phyloP scores from a whole-genome alignment of 1,284 basidiomycete species.

The Microbotryomycetes sp. region DNA sequence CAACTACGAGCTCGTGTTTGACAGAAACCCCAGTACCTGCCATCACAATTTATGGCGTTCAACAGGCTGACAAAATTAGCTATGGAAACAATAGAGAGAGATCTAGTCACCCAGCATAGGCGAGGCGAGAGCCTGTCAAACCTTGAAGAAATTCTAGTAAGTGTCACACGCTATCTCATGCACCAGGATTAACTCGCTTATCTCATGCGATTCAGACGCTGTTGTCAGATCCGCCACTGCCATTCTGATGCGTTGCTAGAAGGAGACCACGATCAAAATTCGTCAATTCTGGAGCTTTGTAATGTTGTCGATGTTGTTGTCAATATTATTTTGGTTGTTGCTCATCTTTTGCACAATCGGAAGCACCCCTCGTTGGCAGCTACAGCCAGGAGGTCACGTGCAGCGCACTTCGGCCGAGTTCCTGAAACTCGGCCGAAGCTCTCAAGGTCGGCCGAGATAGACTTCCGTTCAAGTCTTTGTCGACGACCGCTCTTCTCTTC shows the following conservation, averaged over 20 bases:
- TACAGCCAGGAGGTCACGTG: not conserved
- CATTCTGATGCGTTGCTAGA: constrained; percentile 8
- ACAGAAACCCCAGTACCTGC: constrained; percentile 15
- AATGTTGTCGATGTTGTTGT: too few species aligned
- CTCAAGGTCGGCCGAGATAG: not conserved
- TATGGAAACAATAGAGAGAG: constrained; percentile 12
- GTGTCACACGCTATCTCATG: not conserved
- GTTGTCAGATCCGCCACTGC: constrained; percentile 18
- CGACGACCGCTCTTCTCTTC: not conserved
- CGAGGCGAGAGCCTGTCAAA: not conserved
- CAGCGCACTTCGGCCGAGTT: not conserved
- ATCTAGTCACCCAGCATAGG: not conserved
- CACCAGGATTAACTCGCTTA: too few species aligned
- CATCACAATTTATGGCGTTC: constrained; percentile 18
- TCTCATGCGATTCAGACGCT: too few species aligned
- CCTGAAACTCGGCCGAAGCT: too few species aligned
- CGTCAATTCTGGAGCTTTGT: too few species aligned
- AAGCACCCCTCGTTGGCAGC: too few species aligned
- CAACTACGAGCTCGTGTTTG: too few species aligned
- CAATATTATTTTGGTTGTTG: not conserved
- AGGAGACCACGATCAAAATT: too few species aligned
- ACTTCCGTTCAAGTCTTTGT: not conserved
- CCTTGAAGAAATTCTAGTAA: constrained; percentile 23
- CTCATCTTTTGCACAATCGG: too few species aligned
- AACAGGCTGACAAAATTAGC: constrained; percentile 11